Percentiles rank a stretch among this genome's conserved stretches.
Evolutionary conservation across 768 basidiomycete genomes (phyloP).

Genomic region (Gautieria morchelliformis): DNA sequence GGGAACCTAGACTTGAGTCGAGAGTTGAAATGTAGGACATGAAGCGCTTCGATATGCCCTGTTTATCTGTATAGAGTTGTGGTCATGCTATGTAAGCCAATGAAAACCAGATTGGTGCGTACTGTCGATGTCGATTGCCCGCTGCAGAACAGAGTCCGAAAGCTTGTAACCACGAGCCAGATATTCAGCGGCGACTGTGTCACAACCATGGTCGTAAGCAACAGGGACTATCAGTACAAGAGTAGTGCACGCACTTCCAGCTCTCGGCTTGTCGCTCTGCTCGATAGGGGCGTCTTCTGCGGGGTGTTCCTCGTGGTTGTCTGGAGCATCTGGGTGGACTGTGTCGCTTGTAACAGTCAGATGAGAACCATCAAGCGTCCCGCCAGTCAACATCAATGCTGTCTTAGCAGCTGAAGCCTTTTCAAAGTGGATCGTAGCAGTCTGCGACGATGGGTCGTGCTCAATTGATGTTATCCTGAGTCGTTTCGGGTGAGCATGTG

Average conservation of each 20-base stretch:
- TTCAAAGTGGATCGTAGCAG: slow-evolving; percentile 75
- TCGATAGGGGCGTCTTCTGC: slow-evolving; percentile 32
- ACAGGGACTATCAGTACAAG: background rate
- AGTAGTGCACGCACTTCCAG: slow-evolving; percentile 48
- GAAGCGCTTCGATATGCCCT: slow-evolving; percentile 86
- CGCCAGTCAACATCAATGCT: slow-evolving; percentile 77
- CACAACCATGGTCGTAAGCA: background rate
- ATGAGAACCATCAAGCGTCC: slow-evolving; percentile 60
- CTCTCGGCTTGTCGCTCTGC: slow-evolving; percentile 87
- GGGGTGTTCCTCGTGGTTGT: slow-evolving; percentile 26
- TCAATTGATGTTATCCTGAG: slow-evolving; percentile 61
- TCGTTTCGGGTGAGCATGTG: slow-evolving; percentile 3
- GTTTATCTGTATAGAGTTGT: slow-evolving; percentile 38
- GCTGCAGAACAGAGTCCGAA: slow-evolving; percentile 66
- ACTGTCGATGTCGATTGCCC: slow-evolving; percentile 77
- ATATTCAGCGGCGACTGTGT: slow-evolving; percentile 81
- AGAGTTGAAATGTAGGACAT: slow-evolving; percentile 65
- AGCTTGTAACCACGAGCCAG: slow-evolving; percentile 83
- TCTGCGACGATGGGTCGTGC: slow-evolving; percentile 31
- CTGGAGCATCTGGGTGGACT: slow-evolving; percentile 46
- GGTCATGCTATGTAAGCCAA: background rate
- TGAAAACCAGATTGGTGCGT: slow-evolving; percentile 8
- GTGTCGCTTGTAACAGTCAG: slow-evolving; percentile 65
- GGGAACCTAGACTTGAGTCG: slow-evolving; percentile 61
- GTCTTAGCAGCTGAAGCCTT: slow-evolving; percentile 80